Base-by-base conservation (phyloP, 768 basidiomycete genomes). In the Boletus vermiculosoides region DNA sequence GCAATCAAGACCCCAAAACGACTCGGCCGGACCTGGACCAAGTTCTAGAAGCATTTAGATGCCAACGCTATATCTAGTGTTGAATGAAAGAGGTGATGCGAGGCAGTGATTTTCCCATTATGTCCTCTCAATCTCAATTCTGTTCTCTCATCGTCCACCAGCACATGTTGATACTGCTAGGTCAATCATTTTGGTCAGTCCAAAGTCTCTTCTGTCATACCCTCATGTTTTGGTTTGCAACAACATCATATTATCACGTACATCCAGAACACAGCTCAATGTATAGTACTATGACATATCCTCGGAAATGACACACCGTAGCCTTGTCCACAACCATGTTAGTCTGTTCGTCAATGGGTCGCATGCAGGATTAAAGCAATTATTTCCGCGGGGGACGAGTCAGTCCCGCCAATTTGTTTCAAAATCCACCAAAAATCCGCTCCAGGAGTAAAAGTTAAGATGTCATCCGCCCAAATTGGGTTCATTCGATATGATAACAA, bases 251-350 rank as follows among this genome's bases (percentile, higher is more conserved):
- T 46, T 25, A 51, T 45, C 50, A 37, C 50, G 42, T 46, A 15
- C 8, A 54, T 49, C 5, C 48, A 28, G 39, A 55, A 25, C 34
- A 52, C 16, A 37, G 44, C 20, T n/a, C 11, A 44, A 23, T 46
- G 33, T 45, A n/a, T n/a, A n/a, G n/a, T n/a, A 45, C 20, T 18
- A 45, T 23, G 45, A 36, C 33, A 45, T 33, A 28, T 31, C 58
- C 54, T 68, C 61, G 62, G 64, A 66, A 57, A 59, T 68, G 33
- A 47, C n/a, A 36, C 30, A 36, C 31, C 36, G 9, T 31, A 37
- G 8, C 44, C 44, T 16, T 45, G 44, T 22, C 41, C 22, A 22
- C n/a, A 20, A 6, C 45, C 36, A 37, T 37, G 20, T 30, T 44
- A 28, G 42, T 34, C 37, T 33, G 11, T 45, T 45, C 47, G 28